Conservation (phyloP, 441 rosid species). For the Croton setiger region DNA sequence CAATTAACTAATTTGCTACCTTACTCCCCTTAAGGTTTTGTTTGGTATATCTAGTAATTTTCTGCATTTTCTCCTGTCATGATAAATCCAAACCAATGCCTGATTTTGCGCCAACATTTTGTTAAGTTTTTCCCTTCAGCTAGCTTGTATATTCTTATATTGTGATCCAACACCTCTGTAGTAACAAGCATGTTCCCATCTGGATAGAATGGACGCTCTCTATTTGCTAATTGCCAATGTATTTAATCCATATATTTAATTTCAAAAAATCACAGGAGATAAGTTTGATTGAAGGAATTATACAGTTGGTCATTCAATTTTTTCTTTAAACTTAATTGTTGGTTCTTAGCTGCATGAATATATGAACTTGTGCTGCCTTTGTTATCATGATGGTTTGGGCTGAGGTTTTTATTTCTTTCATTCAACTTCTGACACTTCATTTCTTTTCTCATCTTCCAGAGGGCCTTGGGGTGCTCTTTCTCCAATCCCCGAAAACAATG, state of each 20-base stretch:
- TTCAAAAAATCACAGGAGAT: not conserved
- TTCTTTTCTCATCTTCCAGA: conserved; percentile 34
- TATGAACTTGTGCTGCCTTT: not conserved
- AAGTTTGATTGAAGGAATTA: not conserved
- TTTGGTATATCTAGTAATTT: not conserved
- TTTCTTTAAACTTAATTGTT: not conserved
- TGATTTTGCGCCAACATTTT: not conserved
- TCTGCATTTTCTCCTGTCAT: not conserved
- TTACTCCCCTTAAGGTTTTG: not conserved
- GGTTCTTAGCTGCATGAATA: conserved; percentile 2
- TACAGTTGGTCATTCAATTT: not conserved
- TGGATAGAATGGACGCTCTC: not conserved
- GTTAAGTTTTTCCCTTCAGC: not conserved
- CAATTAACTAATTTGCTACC: not conserved
- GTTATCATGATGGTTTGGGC: not conserved
- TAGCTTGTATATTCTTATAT: not conserved
- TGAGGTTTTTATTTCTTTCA: not conserved
- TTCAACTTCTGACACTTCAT: conserved; percentile 13
- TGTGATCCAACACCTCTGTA: not conserved
- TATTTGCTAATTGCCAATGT: not conserved
- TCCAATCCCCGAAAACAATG: conserved; percentile 92
- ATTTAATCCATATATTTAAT: not conserved
- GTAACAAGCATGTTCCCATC: not conserved
- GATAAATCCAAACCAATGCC: not conserved
- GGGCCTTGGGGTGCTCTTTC: conserved; percentile 99